A percentile compares a stretch with the other conserved stretches of the same genome.
phyloP scores from a whole-genome alignment of 2,329 filamentous ascomycete species.

The Cyphellophora attinorum region DNA sequence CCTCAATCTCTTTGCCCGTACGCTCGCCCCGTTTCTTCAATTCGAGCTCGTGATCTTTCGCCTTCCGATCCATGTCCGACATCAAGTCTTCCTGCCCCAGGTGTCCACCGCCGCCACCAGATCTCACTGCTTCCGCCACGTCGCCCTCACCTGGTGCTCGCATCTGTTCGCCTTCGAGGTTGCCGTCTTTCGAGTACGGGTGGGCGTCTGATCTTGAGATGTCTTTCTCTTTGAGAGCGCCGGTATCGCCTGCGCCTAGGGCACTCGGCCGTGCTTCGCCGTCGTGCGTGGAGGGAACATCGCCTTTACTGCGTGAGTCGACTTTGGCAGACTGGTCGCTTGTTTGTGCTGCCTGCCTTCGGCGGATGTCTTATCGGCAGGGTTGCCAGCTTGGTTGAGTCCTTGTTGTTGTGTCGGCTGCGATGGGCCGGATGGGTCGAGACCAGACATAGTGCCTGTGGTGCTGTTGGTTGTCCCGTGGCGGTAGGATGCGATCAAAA shows the following conservation, averaged over 20 bases:
- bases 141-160: constrained; percentile 21
- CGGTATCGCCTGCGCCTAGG: constrained; percentile 17
- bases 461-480: no score
- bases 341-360: constrained; percentile 16
- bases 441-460: constrained; percentile 14
- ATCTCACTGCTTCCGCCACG: constrained; percentile 17
- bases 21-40: constrained; percentile 14
- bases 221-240: constrained; percentile 12
- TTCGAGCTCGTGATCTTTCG: constrained; percentile 12
- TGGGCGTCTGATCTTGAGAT: constrained; percentile 12
- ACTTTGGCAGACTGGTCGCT: constrained; percentile 10
- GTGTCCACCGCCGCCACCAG: constrained; percentile 15
- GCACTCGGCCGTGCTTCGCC: constrained; percentile 15
- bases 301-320: constrained; percentile 17
- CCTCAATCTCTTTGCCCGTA: constrained; percentile 13
- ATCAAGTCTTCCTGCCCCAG: constrained; percentile 11
- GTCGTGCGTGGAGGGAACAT: constrained; percentile 17
- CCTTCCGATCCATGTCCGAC: constrained; percentile 13
- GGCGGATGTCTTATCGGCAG: constrained; percentile 18
- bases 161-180: constrained; percentile 24
- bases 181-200: constrained; percentile 12
- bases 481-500: no score
- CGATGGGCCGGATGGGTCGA: constrained; percentile 19
- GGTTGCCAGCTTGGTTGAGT: constrained; percentile 20
- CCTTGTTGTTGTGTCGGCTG: constrained; percentile 20